phyloP scores from a whole-genome alignment of 177 flowering plant genomes.

The Vitis hybrid region DNA sequence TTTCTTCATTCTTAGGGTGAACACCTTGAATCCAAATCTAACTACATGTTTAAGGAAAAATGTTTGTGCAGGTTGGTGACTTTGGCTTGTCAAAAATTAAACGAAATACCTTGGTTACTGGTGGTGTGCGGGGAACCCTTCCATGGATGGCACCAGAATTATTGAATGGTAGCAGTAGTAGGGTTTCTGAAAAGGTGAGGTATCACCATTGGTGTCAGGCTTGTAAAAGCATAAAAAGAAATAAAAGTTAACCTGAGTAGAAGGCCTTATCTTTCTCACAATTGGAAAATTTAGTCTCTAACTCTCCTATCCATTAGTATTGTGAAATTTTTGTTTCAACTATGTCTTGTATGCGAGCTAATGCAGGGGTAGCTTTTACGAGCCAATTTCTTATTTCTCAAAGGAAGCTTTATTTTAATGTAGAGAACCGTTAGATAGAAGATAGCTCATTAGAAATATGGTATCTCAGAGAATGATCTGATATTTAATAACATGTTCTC shows the following conservation, averaged over 20 bases:
- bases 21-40: not conserved
- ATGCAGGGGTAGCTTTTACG: too few species aligned
- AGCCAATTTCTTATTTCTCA: too few species aligned
- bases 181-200: slow-evolving; percentile 41
- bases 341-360: too few species aligned
- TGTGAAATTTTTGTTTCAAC: too few species aligned
- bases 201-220: not conserved
- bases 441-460: too few species aligned
- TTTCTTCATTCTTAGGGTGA: not conserved
- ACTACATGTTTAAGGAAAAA: not conserved
- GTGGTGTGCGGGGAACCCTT: slow-evolving; percentile 39
- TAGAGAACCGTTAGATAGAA: too few species aligned
- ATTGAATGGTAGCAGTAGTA: slow-evolving; percentile 35
- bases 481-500: not conserved
- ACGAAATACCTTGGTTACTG: slow-evolving; percentile 40
- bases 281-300: too few species aligned
- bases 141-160: slow-evolving; percentile 50
- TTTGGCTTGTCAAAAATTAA: slow-evolving; percentile 41
- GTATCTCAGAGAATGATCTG: not conserved
- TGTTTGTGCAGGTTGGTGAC: slow-evolving; percentile 33
- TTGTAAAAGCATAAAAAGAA: not conserved
- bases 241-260: not conserved
- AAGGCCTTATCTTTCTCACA: not conserved
- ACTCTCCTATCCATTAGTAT: too few species aligned
- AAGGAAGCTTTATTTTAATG: too few species aligned